These are phyloP conservation scores for Aspergillus taichungensis DNA, from an alignment of 495 filamentous ascomycete genomes.

Conservation along the genomic window DNA sequence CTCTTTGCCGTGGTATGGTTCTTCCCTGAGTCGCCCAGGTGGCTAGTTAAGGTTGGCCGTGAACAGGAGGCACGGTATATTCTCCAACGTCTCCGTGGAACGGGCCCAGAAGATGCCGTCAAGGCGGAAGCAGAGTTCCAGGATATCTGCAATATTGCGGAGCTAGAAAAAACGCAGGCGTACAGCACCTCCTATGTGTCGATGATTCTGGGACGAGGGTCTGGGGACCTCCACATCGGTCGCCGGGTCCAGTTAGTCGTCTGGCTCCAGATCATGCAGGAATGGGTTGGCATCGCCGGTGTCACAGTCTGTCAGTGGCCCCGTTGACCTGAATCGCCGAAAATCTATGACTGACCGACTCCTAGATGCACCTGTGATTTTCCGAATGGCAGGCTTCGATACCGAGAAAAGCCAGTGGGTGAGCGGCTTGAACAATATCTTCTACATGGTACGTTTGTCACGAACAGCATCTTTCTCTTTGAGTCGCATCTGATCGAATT, in stretches of 20 bases:
- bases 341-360: too few species aligned
- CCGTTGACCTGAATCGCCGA: too few species aligned
- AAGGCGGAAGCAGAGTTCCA: background rate
- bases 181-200: too few species aligned
- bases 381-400: conserved; percentile 14
- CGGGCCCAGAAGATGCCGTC: background rate
- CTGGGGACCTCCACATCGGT: too few species aligned
- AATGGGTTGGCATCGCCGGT: too few species aligned
- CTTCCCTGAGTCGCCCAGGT: conserved; percentile 49
- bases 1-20: conserved; percentile 38
- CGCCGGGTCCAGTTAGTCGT: too few species aligned
- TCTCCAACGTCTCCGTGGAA: conserved; percentile 23
- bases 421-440: conserved; percentile 44
- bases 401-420: conserved; percentile 30
- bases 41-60: conserved; percentile 41
- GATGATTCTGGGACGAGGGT: too few species aligned
- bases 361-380: conserved; percentile 10
- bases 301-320: too few species aligned
- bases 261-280: too few species aligned
- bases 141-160: background rate
- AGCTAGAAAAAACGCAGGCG: background rate
- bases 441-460: conserved; percentile 42
- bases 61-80: conserved; percentile 46
- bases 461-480: too few species aligned
- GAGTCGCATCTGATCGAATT: too few species aligned